Evolutionary conservation across 768 basidiomycete species (phyloP), one percentile per base, ranked within the genome.

Genomic region (Lentinula detonsa): DNA sequence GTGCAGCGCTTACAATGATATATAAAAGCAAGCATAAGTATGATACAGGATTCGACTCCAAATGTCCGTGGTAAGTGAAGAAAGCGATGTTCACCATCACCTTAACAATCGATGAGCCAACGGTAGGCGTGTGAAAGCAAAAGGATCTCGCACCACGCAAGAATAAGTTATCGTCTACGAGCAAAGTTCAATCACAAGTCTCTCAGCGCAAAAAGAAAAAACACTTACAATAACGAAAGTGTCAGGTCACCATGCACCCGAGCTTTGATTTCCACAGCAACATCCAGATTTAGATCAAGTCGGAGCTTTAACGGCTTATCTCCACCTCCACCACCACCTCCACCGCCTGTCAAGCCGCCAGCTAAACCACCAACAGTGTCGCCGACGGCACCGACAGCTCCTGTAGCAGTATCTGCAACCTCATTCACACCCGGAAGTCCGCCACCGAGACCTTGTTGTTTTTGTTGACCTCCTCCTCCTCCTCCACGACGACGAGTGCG

Each of bases 271-370:
- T 58, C 57, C 10, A 65, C 60, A n/a, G 63, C 64, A 46, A 61
- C 64, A 18, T 63, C 64, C 37, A 63, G 18, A 31, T 65, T 65
- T n/a, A 65, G 23, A 53, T 65, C 64, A 3, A 65, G 45, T n/a
- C 63, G 35, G 11, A 64, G 50, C 46, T 64, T 62, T 18, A 59
- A 35, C 16, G 48, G 49, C 18, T 54, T 61, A 39, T 62, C 63
- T 35, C 49, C 55, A 5, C 57, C 61, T 2, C 34, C 61, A 15
- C 43, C 60, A 8, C 34, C 63, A 8, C 34, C 63, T 56, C 63
- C 63, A 2, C 43, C 60, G 11, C 61, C 63, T 15, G 56, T 55
- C 11, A 59, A 45, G 11, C 57, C 57, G 11, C 57, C 57, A 48
- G 49, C 33, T 2, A 49, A 6, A n/a, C 46, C 46, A 33, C 45